phyloP scores from a whole-genome alignment of 345 rosid species.

The Mangifera indica region DNA sequence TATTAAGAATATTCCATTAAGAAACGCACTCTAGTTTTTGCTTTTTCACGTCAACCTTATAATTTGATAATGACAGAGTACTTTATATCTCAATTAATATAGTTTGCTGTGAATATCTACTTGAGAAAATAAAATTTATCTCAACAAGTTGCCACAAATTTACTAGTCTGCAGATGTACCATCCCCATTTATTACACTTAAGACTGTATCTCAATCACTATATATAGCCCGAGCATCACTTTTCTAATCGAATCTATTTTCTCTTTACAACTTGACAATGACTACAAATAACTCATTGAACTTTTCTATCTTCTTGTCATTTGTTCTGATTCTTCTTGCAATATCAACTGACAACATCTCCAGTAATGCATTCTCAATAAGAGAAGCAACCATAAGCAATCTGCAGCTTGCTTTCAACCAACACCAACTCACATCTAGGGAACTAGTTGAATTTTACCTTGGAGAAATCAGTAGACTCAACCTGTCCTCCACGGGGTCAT shows the following conservation, averaged over 20 bases:
- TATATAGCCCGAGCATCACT: not conserved
- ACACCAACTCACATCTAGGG: conserved; percentile 26
- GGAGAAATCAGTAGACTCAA: conserved; percentile 9
- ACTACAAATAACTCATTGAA: not conserved
- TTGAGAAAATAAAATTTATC: not conserved
- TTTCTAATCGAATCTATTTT: not conserved
- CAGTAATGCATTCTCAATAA: conserved; percentile 27
- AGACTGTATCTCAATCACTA: not conserved
- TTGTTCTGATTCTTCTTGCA: not conserved
- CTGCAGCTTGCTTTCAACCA: conserved; percentile 45
- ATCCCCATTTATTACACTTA: not conserved
- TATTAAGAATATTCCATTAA: no score
- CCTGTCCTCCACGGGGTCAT: conserved; percentile 8
- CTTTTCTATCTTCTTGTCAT: not conserved
- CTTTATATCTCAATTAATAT: no score
- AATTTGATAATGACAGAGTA: not conserved
- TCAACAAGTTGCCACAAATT: not conserved
- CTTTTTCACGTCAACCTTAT: not conserved
- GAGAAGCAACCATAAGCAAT: conserved; percentile 45
- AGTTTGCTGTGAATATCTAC: not conserved
- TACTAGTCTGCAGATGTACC: not conserved
- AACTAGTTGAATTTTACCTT: conserved; percentile 10
- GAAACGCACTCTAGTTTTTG: not conserved
- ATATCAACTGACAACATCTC: not conserved
- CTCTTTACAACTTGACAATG: not conserved